Conservation (phyloP, 345 rosid genomes). For the Hibiscus mutabilis region DNA sequence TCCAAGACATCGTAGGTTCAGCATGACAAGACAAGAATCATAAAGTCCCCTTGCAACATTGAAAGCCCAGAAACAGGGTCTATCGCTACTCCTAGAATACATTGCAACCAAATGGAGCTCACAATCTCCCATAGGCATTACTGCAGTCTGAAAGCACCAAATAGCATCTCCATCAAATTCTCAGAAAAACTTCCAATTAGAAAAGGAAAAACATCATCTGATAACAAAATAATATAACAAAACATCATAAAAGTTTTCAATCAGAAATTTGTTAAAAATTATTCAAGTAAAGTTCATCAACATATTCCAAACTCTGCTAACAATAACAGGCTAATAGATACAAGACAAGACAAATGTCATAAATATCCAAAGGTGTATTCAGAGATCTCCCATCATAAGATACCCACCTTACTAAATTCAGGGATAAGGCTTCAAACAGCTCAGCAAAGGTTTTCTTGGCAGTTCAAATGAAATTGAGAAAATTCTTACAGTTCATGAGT, state of each 20-base stretch:
- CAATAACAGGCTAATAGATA: background rate
- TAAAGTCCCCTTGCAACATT: constrained; percentile 61
- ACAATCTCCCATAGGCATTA: constrained; percentile 59
- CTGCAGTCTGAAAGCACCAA: constrained; percentile 70
- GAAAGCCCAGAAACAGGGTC: constrained; percentile 93
- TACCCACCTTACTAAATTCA: constrained; percentile 1
- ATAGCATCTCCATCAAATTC: constrained; percentile 5
- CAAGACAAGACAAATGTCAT: background rate
- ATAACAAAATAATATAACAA: background rate
- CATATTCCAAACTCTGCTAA: background rate
- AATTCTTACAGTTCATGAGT: background rate
- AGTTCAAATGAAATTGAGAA: background rate
- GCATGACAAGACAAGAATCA: constrained; percentile 73
- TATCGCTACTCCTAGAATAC: constrained; percentile 47
- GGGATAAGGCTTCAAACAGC: background rate
- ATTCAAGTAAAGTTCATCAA: background rate
- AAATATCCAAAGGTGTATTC: constrained; percentile 26
- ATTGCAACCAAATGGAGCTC: constrained; percentile 98
- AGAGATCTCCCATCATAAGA: constrained; percentile 7
- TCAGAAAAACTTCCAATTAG: background rate
- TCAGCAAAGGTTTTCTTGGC: background rate
- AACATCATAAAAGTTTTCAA: background rate
- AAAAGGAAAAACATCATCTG: background rate
- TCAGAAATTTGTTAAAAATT: background rate
- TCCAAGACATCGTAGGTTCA: constrained; percentile 90